phyloP scores from a whole-genome alignment of 768 basidiomycete species.

The Termitomyces bulborhizus region DNA sequence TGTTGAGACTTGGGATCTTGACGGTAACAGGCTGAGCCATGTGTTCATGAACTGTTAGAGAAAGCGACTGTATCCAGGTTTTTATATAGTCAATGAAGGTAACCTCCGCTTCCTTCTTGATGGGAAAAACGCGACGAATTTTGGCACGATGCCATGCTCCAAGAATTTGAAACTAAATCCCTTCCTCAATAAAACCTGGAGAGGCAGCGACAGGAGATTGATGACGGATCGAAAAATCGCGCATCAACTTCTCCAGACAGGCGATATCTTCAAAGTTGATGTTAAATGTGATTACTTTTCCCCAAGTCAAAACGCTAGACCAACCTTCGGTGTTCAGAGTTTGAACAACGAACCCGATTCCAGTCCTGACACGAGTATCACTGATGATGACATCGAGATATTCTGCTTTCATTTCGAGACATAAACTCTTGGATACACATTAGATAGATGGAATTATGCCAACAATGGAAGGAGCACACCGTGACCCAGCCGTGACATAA shows the following conservation, averaged over 20 bases:
- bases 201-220: slow-evolving; percentile 52
- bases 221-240: slow-evolving; percentile 86
- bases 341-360: slow-evolving; percentile 89
- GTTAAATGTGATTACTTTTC: neutral
- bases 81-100: slow-evolving; percentile 89
- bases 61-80: slow-evolving; percentile 89
- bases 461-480: slow-evolving; percentile 24
- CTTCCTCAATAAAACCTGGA: slow-evolving; percentile 68
- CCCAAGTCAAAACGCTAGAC: slow-evolving; percentile 7
- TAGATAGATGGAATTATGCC: neutral
- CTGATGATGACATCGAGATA: slow-evolving; percentile 93
- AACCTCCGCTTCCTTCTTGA: slow-evolving; percentile 93
- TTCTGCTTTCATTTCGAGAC: slow-evolving; percentile 80
- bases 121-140: slow-evolving; percentile 76
- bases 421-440: slow-evolving; percentile 46
- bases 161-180: slow-evolving; percentile 88
- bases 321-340: slow-evolving; percentile 85
- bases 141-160: slow-evolving; percentile 95
- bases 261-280: slow-evolving; percentile 61
- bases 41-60: slow-evolving; percentile 31
- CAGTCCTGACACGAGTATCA: slow-evolving; percentile 68
- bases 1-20: slow-evolving; percentile 34
- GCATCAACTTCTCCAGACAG: slow-evolving; percentile 89
- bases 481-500: slow-evolving; percentile 93
- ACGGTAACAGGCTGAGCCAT: slow-evolving; percentile 43